Percentiles rank a stretch among this genome's conserved stretches.
Evolutionary conservation across 768 basidiomycete genomes (phyloP).

Genomic region (Lactifluus volemus): DNA sequence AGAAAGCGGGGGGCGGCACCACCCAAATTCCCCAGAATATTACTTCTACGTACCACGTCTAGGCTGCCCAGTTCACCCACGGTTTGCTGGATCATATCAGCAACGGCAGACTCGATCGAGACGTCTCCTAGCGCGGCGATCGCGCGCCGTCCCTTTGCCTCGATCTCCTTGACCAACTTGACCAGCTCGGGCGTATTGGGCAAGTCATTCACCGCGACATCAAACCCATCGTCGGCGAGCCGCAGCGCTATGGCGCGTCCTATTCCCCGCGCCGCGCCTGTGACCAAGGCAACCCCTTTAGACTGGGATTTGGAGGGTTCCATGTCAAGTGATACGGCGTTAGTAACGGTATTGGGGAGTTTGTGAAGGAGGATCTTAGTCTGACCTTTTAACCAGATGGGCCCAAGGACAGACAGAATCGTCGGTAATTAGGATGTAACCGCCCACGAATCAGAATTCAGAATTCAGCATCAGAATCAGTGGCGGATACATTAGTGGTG

Average conservation of each 20-base stretch:
- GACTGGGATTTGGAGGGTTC: background rate
- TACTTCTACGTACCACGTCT: slow-evolving; percentile 10
- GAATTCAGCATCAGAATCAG: too few relatives aligned
- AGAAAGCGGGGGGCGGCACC: too few relatives aligned
- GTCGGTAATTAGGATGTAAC: too few relatives aligned
- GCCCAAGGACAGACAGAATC: too few relatives aligned
- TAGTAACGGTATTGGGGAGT: background rate
- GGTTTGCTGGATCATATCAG: background rate
- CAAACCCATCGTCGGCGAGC: slow-evolving; percentile 19
- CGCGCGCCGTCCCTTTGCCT: slow-evolving; percentile 3
- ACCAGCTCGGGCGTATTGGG: background rate
- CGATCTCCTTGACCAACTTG: background rate
- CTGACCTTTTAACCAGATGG: background rate
- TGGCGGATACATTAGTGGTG: too few relatives aligned
- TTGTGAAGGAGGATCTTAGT: background rate
- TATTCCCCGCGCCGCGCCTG: slow-evolving; percentile 20
- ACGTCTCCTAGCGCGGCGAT: slow-evolving; percentile 7
- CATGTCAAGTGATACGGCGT: background rate
- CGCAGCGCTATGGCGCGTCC: slow-evolving; percentile 20
- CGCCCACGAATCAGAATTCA: too few relatives aligned
- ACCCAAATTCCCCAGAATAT: too few relatives aligned
- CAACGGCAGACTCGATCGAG: slow-evolving; percentile 1
- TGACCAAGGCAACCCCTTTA: slow-evolving; percentile 19
- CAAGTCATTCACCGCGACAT: slow-evolving; percentile 19
- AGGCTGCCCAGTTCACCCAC: slow-evolving; percentile 11